phyloP scores from a whole-genome alignment of 2,329 filamentous ascomycete genomes.

The Scedosporium apiospermum region DNA sequence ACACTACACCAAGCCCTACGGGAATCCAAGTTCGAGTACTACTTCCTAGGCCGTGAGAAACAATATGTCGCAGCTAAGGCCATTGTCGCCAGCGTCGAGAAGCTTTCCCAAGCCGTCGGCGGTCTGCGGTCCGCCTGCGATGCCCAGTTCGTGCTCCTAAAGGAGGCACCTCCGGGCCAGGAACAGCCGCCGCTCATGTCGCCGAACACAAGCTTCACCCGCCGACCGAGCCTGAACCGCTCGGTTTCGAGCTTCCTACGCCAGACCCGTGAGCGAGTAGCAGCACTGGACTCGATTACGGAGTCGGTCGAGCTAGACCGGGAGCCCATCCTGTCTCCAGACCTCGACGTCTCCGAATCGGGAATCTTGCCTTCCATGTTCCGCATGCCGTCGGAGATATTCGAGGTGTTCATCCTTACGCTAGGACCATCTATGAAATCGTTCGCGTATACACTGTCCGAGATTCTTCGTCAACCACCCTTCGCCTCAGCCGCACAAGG shows the following conservation, averaged over 20 bases:
- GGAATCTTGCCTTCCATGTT: conserved; percentile 24
- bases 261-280: conserved; percentile 1
- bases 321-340: conserved; percentile 4
- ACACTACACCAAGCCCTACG: conserved; percentile 64
- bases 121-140: conserved; percentile 81
- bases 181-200: conserved; percentile 19
- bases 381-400: conserved; percentile 69
- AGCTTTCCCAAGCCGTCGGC: conserved; percentile 78
- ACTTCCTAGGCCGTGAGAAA: conserved; percentile 66
- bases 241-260: conserved; percentile 17
- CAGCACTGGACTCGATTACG: neutral
- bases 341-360: conserved; percentile 3
- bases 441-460: conserved; percentile 79
- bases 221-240: conserved; percentile 12
- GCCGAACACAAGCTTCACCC: conserved; percentile 4
- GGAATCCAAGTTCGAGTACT: conserved; percentile 87
- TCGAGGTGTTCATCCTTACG: conserved; percentile 79
- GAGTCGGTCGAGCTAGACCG: neutral
- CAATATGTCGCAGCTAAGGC: conserved; percentile 71
- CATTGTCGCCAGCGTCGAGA: conserved; percentile 76
- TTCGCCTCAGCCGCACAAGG: conserved; percentile 56
- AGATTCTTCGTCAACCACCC: conserved; percentile 79
- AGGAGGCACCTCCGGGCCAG: conserved; percentile 38
- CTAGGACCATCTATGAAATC: conserved; percentile 95
- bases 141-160: conserved; percentile 78